Conservation (phyloP, 306 rosid genomes). For the Trifolium subterraneum region DNA sequence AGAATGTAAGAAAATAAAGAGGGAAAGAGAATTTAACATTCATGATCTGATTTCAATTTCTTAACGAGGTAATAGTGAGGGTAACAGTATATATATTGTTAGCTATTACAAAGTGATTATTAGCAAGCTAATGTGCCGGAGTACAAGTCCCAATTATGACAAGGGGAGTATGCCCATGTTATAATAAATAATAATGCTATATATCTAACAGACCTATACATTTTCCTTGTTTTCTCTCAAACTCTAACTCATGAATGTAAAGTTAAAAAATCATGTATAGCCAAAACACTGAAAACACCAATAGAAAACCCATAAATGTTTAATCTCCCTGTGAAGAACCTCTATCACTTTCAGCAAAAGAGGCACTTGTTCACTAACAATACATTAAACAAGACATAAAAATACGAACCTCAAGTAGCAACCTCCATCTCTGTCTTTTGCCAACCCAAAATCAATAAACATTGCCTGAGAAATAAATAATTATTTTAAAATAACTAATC, state of each 20-base stretch:
- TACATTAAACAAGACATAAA: slow-evolving; percentile 11
- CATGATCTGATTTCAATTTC: too few species aligned
- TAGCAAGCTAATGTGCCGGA: too few species aligned
- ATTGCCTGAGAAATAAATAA: slow-evolving; percentile 69
- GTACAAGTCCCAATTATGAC: not conserved
- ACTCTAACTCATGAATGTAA: not conserved
- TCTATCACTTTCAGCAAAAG: slow-evolving; percentile 27
- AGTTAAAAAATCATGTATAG: not conserved
- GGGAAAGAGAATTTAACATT: too few species aligned
- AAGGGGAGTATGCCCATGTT: not conserved
- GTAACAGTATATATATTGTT: too few species aligned
- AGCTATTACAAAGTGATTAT: too few species aligned
- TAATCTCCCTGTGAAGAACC: slow-evolving; percentile 20
- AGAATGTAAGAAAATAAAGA: too few species aligned
- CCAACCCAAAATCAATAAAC: slow-evolving; percentile 96
- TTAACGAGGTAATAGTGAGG: too few species aligned
- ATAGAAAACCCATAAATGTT: slow-evolving; percentile 25
- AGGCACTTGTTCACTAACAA: slow-evolving; percentile 22
- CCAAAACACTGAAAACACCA: slow-evolving; percentile 29
- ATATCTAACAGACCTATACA: not conserved
- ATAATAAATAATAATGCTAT: not conserved
- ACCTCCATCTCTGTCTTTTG: slow-evolving; percentile 89
- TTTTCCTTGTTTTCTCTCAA: not conserved
- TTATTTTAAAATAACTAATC: slow-evolving; percentile 6
- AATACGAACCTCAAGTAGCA: slow-evolving; percentile 81